These are phyloP conservation scores for Bruguiera sexangula DNA, from an alignment of 345 rosid species.

Conservation along the genomic window DNA sequence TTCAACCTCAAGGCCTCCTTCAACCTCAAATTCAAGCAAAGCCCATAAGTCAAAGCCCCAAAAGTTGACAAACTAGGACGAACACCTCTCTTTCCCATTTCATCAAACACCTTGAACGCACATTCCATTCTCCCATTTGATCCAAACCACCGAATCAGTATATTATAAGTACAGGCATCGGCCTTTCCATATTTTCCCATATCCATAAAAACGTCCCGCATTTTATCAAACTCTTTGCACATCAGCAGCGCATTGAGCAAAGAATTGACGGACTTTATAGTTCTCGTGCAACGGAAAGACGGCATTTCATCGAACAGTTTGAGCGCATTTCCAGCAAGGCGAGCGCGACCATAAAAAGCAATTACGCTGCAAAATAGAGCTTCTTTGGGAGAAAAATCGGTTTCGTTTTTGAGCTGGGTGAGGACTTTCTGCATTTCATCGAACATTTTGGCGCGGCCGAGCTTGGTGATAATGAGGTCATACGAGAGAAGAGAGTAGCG, in stretches of 20 bases:
- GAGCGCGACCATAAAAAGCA: constrained; percentile 49
- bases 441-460: constrained; percentile 74
- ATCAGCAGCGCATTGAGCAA: constrained; percentile 44
- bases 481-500: constrained; percentile 60
- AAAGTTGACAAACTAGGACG: constrained; percentile 51
- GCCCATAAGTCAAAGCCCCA: constrained; percentile 49
- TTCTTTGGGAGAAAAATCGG: constrained; percentile 48
- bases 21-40: constrained; percentile 47
- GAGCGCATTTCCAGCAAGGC: constrained; percentile 45
- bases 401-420: constrained; percentile 49
- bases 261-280: constrained; percentile 61
- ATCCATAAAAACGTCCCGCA: constrained; percentile 33
- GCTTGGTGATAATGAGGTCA: constrained; percentile 75
- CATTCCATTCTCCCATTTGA: constrained; percentile 38
- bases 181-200: constrained; percentile 42
- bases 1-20: constrained; percentile 69
- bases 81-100: constrained; percentile 55
- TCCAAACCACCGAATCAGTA: constrained; percentile 47
- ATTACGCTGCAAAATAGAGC: constrained; percentile 62
- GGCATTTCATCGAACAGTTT: constrained; percentile 67
- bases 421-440: constrained; percentile 60
- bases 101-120: constrained; percentile 55
- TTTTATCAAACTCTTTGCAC: constrained; percentile 41
- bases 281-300: constrained; percentile 45
- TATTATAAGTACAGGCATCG: constrained; percentile 73